Evolutionary conservation across 1,139 yeast species (phyloP), one percentile per base, ranked within the genome.

Genomic region (Keqinozyma sinolaborantium): DNA sequence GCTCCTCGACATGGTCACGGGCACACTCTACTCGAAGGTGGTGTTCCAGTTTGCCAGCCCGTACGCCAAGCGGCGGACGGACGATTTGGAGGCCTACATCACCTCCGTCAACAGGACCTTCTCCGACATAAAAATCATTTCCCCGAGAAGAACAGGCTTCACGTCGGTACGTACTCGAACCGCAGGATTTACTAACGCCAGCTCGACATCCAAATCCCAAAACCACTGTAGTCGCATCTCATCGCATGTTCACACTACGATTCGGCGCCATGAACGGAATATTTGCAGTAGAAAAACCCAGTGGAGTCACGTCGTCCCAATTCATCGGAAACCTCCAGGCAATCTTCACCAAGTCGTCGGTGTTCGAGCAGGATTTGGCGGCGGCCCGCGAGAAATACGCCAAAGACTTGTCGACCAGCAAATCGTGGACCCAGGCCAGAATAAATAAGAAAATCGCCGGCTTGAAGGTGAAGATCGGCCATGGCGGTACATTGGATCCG

Each of bases 401-500:
- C 18, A 49, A 47, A 29, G 64, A 50, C 53, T 64, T 54, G 56
- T 72, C 47, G 53, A 69, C 56, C 54, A 77, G 46, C 62, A 70
- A 42, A 56, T 73, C 57, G 55, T 72, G 61, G 72, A 64, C 60
- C 53, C 66, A 43, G 57, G 60, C 54, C 48, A 61, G 55, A 52
- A 70, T 58, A 47, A 67, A 44, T 34, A 70, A 77, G 36, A 70
- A 70, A 33, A 63, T 72, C 21, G 60, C 72, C 29, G 62, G 67
- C 31, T 59, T 74, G n/a, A 79, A 79, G 47, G 77, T 90, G 19
- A 92, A 94, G 51, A 83, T 92, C 64, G 99, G 99, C 1, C 99
- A 94, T 57, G 99, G 98, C 5, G 99, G 99, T 5, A 92, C 99
- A 0, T 66, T 94, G 28, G 99, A 94, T 51, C 97, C 97, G 0